phyloP scores from a whole-genome alignment of 148 eudicot genomes.

The Diospyros kaki region DNA sequence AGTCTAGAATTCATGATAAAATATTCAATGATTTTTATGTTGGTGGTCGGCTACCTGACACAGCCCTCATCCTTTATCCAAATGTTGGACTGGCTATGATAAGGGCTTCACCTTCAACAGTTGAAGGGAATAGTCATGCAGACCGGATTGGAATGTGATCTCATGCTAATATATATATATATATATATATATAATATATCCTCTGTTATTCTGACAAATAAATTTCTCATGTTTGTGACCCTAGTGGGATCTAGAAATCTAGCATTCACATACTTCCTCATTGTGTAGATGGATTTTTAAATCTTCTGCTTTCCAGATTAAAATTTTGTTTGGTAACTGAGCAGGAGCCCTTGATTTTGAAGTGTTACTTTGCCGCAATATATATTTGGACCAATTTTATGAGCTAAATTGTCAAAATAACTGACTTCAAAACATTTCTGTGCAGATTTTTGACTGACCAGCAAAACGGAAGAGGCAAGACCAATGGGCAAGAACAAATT shows the following conservation, averaged over 20 bases:
- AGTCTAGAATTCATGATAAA: no score
- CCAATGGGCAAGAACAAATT: conserved; percentile 11
- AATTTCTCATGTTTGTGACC: background rate
- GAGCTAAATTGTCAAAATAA: background rate
- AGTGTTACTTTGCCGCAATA: no score
- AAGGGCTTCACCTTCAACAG: no score
- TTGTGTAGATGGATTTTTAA: no score
- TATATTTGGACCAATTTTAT: background rate
- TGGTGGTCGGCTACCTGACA: no score
- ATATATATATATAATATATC: background rate
- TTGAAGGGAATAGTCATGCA: no score
- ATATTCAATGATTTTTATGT: no score
- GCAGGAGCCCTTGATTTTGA: background rate
- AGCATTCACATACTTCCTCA: background rate
- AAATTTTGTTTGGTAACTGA: background rate
- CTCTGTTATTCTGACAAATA: background rate
- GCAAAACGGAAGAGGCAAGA: conserved; percentile 16
- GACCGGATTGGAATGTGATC: no score
- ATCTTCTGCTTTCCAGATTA: no score
- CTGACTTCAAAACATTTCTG: conserved; percentile 14
- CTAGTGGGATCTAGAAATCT: background rate
- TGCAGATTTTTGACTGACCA: conserved; percentile 44
- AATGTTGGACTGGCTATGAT: no score
- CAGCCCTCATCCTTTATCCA: no score
- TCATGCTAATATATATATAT: no score